Percentiles rank a stretch among this genome's conserved stretches.
phyloP scores from a whole-genome alignment of 306 rosid genomes.

The Fragaria vesca region DNA sequence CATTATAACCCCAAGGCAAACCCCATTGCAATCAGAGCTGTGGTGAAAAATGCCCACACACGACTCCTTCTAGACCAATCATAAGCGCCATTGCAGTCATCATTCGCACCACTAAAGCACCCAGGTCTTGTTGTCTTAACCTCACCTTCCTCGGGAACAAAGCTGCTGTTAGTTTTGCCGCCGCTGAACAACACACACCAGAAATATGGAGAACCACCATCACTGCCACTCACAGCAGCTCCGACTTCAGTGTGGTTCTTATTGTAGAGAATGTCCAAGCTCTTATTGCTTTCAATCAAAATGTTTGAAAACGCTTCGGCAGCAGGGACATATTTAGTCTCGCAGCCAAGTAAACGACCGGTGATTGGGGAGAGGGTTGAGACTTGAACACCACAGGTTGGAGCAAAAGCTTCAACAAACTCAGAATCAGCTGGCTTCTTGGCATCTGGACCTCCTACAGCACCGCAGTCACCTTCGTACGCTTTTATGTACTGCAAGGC shows the following conservation, averaged over 20 bases:
- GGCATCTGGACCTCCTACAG: conserved; percentile 79
- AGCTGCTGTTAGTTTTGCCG: conserved; percentile 64
- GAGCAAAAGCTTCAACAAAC: conserved; percentile 73
- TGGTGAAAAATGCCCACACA: conserved; percentile 41
- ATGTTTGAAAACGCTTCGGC: conserved; percentile 67
- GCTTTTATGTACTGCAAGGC: conserved; percentile 92
- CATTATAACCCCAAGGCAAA: conserved; percentile 50
- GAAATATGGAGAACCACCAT: conserved; percentile 84
- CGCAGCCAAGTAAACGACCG: conserved; percentile 90
- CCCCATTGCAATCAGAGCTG: conserved; percentile 40
- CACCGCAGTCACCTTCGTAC: conserved; percentile 65
- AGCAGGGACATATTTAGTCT: conserved; percentile 64
- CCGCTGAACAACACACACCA: conserved; percentile 93
- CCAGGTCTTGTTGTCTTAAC: conserved; percentile 68
- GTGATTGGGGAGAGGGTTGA: conserved; percentile 69
- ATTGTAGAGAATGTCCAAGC: conserved; percentile 65
- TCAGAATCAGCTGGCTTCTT: conserved; percentile 82
- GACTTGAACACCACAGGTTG: conserved; percentile 63
- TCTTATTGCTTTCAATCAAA: conserved; percentile 60
- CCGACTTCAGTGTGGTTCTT: conserved; percentile 87
- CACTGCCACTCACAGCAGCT: conserved; percentile 82
- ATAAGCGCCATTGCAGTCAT: conserved; percentile 57
- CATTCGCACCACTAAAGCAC: conserved; percentile 94
- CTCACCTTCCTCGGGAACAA: conserved; percentile 62
- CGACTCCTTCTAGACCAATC: conserved; percentile 39